Base-by-base conservation (phyloP, 108 stramenopile genomes). In the Nitzschia putrida region DNA sequence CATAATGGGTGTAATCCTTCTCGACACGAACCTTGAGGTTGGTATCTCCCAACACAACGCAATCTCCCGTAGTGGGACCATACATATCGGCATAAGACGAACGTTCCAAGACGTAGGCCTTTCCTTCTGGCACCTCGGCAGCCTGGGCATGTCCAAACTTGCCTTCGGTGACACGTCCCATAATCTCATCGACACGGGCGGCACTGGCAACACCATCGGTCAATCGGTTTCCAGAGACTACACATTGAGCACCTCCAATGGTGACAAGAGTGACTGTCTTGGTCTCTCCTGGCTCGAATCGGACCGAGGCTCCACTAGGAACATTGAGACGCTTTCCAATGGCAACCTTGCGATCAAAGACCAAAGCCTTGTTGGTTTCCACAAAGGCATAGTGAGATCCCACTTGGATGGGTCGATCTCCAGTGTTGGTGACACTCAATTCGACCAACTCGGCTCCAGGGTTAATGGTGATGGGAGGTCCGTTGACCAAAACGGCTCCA, bases 281-380 rank as follows among this genome's bases (percentile, higher is more conserved):
- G 75, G 87, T 80, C 64, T 99, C 97, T 3, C 96, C 96, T 5
- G 98, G 97, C 79, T 99, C 98, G 75, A 99, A 99, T 44, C 98
- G 90, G 2, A 99, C 96, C 23, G 91, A 86, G 18, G 95, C 90
- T 9, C 97, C 97, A 26, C 90, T 87, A 6, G 94, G 89, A 18
- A 98, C 88, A 82, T 97, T 96, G 9, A 98, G 77, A 8, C 98
- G 89, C 55, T 84, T 85, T 11, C 97, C 97, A 67, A 93, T 87
- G 53, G 93, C 78, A 13, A 72, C 66, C n/a, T 71, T 57, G 5
- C 98, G 93, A 73, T 97, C 96, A 73, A 99, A 99, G 20, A 65
- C 64, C 37, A 99, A 79, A 13, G 86, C 83, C 37, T 83, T 80
- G 75, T 99, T 99, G 66, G 96, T 94, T 83, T 99, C 93, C 11